Conservation (phyloP, 73 alveolate species). For the Halteria grandinella region DNA sequence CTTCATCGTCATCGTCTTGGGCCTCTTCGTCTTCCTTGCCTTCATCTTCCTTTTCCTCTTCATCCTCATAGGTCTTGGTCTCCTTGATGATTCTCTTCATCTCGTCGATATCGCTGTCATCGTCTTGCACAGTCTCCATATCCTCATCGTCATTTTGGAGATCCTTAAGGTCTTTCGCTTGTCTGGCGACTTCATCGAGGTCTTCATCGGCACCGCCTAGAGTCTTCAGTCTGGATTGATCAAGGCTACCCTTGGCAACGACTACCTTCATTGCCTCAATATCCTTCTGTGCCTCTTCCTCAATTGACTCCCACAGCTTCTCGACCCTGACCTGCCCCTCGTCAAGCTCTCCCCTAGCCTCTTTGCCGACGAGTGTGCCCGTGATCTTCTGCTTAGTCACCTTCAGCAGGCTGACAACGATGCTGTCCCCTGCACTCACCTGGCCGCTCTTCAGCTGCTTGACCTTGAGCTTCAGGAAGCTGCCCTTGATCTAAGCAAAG, state of each 20-base stretch:
- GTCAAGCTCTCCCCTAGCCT: background rate
- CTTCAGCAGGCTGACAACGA: conserved; percentile 24
- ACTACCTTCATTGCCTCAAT: conserved; percentile 35
- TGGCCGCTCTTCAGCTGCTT: conserved; percentile 21
- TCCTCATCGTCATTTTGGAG: conserved; percentile 28
- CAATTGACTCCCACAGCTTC: conserved; percentile 25
- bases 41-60: conserved; percentile 61
- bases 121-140: conserved; percentile 45
- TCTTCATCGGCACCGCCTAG: conserved; percentile 16
- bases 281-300: conserved; percentile 29
- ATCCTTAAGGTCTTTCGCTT: conserved; percentile 14
- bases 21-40: conserved; percentile 71
- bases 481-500: conserved; percentile 49
- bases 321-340: conserved; percentile 12
- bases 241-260: no score
- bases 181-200: conserved; percentile 26
- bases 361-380: conserved; percentile 17
- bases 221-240: no score
- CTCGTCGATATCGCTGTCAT: conserved; percentile 48
- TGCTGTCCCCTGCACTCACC: conserved; percentile 45
- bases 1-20: conserved; percentile 70
- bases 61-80: conserved; percentile 51
- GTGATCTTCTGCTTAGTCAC: conserved; percentile 28
- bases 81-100: conserved; percentile 48
- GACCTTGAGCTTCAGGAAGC: conserved; percentile 44